These are phyloP conservation scores for Botrytis paeoniae DNA, from an alignment of 2,329 filamentous ascomycete species.

Conservation along the genomic window DNA sequence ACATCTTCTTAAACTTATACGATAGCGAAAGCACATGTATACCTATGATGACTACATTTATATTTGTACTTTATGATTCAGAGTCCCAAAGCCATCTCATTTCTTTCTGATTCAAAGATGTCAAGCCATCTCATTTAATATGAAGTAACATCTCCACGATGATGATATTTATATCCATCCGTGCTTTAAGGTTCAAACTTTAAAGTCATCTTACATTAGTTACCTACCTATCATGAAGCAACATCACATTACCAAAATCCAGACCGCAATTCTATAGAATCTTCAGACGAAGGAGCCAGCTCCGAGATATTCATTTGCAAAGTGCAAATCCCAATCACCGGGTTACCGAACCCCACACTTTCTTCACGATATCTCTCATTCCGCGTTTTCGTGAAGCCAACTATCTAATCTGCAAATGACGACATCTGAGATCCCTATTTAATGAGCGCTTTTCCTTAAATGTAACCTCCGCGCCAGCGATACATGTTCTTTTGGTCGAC, in stretches of 20 bases:
- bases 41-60: neutral
- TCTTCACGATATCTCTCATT: neutral
- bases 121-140: neutral
- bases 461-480: constrained; percentile 1
- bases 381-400: constrained; percentile 8
- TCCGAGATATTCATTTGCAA: neutral
- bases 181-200: neutral
- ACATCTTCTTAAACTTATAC: neutral
- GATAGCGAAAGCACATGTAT: neutral
- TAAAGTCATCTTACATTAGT: neutral
- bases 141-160: neutral
- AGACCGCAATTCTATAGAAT: neutral
- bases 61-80: neutral
- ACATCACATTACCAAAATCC: constrained; percentile 4
- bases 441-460: neutral
- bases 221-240: neutral
- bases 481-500: neutral
- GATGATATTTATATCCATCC: neutral
- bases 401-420: neutral
- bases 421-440: neutral
- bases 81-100: neutral
- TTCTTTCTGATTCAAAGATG: neutral
- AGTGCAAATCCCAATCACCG: constrained; percentile 10
- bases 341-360: neutral
- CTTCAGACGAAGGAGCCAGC: constrained; percentile 4